Percentiles rank a stretch among this genome's conserved stretches.
Evolutionary conservation across 108 stramenopile genomes (phyloP).

Genomic region (Seminavis robusta): DNA sequence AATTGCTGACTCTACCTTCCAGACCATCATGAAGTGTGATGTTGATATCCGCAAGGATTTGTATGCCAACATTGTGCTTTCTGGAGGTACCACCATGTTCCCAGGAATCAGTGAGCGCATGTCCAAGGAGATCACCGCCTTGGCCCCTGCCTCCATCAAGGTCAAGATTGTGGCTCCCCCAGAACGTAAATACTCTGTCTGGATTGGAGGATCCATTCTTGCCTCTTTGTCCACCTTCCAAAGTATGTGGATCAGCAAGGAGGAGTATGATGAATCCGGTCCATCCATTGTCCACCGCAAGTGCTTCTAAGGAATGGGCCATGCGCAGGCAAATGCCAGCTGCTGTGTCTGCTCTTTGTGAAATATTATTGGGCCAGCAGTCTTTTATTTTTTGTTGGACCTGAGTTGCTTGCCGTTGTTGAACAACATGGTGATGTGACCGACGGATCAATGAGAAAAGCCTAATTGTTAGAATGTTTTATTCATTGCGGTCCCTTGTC

Average conservation of each 20-base stretch:
- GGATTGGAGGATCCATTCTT: slow-evolving; percentile 99
- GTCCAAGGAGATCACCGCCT: slow-evolving; percentile 97
- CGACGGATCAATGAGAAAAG: not conserved
- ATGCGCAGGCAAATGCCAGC: not conserved
- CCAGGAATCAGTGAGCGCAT: slow-evolving; percentile 99
- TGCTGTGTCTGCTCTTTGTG: not conserved
- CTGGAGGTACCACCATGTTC: slow-evolving; percentile 98
- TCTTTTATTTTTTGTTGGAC: not conserved
- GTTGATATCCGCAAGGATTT: slow-evolving; percentile 98
- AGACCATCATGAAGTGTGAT: slow-evolving; percentile 99
- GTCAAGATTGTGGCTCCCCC: slow-evolving; percentile 99
- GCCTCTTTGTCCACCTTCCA: slow-evolving; percentile 99
- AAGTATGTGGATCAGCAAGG: slow-evolving; percentile 99
- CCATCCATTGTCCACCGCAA: slow-evolving; percentile 99
- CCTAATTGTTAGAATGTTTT: not conserved
- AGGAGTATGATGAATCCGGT: slow-evolving; percentile 99
- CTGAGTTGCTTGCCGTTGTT: not conserved
- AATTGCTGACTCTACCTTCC: slow-evolving; percentile 97
- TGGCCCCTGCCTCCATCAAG: slow-evolving; percentile 94
- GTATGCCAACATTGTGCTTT: slow-evolving; percentile 93
- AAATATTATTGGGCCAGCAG: not conserved
- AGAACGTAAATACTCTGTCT: slow-evolving; percentile 98
- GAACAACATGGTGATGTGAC: not conserved
- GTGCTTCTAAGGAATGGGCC: slow-evolving; percentile 64
- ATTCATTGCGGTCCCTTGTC: no score